Conservation (phyloP, 306 rosid species). For the Fagus crenata region DNA sequence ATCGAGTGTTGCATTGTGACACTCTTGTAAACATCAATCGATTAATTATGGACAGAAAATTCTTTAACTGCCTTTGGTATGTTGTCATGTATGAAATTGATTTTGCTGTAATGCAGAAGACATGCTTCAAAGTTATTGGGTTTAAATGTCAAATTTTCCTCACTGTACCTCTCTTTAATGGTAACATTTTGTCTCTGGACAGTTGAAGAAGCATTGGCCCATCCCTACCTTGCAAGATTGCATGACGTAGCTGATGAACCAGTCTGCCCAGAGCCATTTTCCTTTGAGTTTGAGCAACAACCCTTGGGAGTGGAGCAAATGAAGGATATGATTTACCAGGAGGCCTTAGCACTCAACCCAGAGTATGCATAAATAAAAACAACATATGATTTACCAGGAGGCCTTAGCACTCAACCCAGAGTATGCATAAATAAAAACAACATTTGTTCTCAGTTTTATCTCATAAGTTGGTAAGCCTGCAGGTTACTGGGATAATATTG, state of each 20-base stretch:
- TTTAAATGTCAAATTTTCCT: conserved; percentile 13
- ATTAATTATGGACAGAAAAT: not conserved
- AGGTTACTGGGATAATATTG: not conserved
- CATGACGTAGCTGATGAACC: conserved; percentile 96
- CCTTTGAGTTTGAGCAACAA: conserved; percentile 87
- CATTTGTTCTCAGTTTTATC: not conserved
- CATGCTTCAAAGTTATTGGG: conserved; percentile 13
- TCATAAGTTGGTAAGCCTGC: not conserved
- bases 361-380: conserved; percentile 47
- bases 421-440: conserved; percentile 41
- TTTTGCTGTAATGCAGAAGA: not conserved
- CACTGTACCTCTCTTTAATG: conserved; percentile 21
- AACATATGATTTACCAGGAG: conserved; percentile 52
- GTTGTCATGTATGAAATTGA: not conserved
- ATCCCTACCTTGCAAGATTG: conserved; percentile 93
- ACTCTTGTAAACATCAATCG: not conserved
- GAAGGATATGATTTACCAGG: conserved; percentile 90
- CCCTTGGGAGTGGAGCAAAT: conserved; percentile 82
- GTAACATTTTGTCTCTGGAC: conserved; percentile 25
- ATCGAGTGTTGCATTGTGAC: not conserved
- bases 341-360: conserved; percentile 82
- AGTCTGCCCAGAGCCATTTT: conserved; percentile 65
- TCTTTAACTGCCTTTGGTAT: not conserved
- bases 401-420: conserved; percentile 56
- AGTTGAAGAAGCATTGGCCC: conserved; percentile 97